Evolutionary conservation across 2,329 filamentous ascomycete species (phyloP), one percentile per base, ranked within the genome.

Genomic region (Xylaria hypoxylon): DNA sequence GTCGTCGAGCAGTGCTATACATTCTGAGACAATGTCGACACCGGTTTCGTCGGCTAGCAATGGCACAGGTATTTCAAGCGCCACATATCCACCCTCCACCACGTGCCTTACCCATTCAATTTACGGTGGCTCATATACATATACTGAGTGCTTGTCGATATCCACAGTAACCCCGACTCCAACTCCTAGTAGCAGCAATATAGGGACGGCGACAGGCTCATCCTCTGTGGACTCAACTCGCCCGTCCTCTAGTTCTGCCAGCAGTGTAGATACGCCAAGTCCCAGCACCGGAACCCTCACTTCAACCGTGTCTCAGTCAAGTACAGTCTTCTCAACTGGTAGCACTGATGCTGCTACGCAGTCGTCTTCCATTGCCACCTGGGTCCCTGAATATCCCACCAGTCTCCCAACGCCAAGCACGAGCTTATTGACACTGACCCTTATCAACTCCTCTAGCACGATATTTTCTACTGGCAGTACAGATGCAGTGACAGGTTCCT

Each of bases 71-170:
- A 33, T 44, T 10, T 65, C 63, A 19, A 60, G 51, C 10, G 63
- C 69, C 44, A 69, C 52, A 48, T 17, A 28, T 19, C 26, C 62
- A 22, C 62, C 47, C 11, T 70, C 63, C 11, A 73, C 70, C 11
- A 73, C 68, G 17, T 76, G 74, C 62, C 1, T 70, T 28, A 60
- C 68, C 2, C 63, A 70, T 28, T 59, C 70, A n/a, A 50, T 51
- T 3, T 68, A 73, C 45, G 70, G 66, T 19, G 73, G 70, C n/a
- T 59, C 62, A n/a, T 73, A 71, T 56, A 62, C 65, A 17, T 72
- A 67, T 55, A 67, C 66, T 26, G 68, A 69, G 28, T 75, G 73
- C 69, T 64, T 69, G 31, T 70, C 69, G 24, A 13, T 72, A 35
- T 53, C 70, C 6, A 47, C 47, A 15, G 17, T 63, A 7, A 61